phyloP scores from a whole-genome alignment of 768 basidiomycete species.

The Trametes punicea region DNA sequence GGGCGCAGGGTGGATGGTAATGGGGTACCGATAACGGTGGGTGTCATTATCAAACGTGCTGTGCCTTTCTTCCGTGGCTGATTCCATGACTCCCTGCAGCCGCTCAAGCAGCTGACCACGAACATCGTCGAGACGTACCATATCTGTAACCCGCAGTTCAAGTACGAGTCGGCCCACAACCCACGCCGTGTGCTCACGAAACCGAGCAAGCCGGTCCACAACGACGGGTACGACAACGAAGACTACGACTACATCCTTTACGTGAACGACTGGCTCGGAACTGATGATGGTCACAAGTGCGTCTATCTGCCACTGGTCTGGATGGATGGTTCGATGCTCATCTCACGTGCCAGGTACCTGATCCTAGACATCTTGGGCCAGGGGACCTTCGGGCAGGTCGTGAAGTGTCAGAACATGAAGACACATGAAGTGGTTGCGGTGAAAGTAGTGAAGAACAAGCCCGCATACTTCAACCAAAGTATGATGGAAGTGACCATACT shows the following conservation, averaged over 20 bases:
- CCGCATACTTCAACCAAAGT: conserved; percentile 98
- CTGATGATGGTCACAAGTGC: conserved; percentile 92
- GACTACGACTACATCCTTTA: conserved; percentile 99
- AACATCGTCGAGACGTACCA: conserved; percentile 87
- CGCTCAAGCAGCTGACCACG: conserved; percentile 71
- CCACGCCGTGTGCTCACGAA: conserved; percentile 96
- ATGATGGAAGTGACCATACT: conserved; percentile 99
- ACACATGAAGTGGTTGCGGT: conserved; percentile 98
- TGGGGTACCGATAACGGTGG: conserved; percentile 78
- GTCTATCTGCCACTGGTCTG: conserved; percentile 31
- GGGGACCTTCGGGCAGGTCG: conserved; percentile 98
- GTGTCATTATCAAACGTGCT: conserved; percentile 31
- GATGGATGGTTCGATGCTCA: not conserved
- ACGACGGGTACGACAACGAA: conserved; percentile 98
- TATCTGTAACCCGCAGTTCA: conserved; percentile 92
- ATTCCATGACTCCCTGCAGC: conserved; percentile 35
- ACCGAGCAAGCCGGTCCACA: conserved; percentile 92
- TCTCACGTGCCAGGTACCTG: conserved; percentile 63
- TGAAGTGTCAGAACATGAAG: conserved; percentile 99
- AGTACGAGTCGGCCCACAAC: conserved; percentile 93
- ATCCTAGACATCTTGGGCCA: conserved; percentile 98
- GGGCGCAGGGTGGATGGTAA: conserved; percentile 76
- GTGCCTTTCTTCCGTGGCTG: conserved; percentile 10
- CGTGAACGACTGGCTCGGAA: conserved; percentile 96
- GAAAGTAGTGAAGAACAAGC: conserved; percentile 99